A percentile compares a stretch with the other conserved stretches of the same genome.
Evolutionary conservation across 306 rosid species (phyloP).

Genomic region (Citrullus mucosospermus): DNA sequence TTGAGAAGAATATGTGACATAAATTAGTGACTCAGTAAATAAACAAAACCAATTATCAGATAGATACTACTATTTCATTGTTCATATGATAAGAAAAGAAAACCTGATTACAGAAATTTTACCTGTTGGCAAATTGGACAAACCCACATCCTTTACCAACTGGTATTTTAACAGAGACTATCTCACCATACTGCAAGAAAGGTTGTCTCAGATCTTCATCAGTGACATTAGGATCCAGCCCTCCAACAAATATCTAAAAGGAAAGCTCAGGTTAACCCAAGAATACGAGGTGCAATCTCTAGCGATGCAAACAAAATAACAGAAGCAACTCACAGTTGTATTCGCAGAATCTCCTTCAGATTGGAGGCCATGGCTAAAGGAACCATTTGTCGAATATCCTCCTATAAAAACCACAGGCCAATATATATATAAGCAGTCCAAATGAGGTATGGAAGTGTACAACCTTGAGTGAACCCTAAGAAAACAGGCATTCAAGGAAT

Average conservation of each 20-base stretch:
- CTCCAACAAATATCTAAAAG: slow-evolving; percentile 91
- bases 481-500: background rate
- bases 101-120: background rate
- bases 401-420: slow-evolving; percentile 26
- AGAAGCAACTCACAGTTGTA: slow-evolving; percentile 60
- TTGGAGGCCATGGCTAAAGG: slow-evolving; percentile 39
- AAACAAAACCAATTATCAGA: background rate
- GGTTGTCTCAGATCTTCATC: slow-evolving; percentile 95
- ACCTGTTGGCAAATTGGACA: slow-evolving; percentile 93
- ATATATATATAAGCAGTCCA: background rate
- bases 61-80: background rate
- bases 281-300: background rate
- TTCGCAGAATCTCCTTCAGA: slow-evolving; percentile 76
- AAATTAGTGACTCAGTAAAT: background rate
- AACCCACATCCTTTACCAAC: slow-evolving; percentile 97
- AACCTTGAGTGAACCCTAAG: background rate
- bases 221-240: slow-evolving; percentile 80
- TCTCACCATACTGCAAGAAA: slow-evolving; percentile 79
- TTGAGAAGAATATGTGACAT: slow-evolving; percentile 4
- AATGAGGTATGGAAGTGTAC: background rate
- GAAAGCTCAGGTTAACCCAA: slow-evolving; percentile 16
- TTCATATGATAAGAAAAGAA: background rate
- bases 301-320: slow-evolving; percentile 1
- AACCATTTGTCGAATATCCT: slow-evolving; percentile 60
- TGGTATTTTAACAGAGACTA: slow-evolving; percentile 91